Conservation (phyloP, 2,329 filamentous ascomycete genomes). For the Ophiocordyceps camponoti-floridani region DNA sequence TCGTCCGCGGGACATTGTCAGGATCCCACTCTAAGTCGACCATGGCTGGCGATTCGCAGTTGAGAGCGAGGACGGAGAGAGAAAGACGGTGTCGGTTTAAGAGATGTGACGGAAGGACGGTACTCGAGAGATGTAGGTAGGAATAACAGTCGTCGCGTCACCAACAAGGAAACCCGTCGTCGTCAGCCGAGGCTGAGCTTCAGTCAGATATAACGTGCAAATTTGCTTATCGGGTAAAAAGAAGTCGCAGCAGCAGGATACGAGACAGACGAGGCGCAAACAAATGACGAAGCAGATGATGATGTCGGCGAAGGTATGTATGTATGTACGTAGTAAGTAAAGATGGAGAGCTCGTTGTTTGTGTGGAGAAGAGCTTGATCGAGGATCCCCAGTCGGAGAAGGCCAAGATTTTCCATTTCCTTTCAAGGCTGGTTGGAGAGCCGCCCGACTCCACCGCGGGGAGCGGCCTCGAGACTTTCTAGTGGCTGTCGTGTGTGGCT, state of each 20-base stretch:
- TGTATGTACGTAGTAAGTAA: background rate
- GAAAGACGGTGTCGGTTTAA: background rate
- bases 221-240: no score
- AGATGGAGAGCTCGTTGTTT: background rate
- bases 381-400: background rate
- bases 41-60: conserved; percentile 12
- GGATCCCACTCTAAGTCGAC: conserved; percentile 33
- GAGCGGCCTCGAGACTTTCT: background rate
- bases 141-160: background rate
- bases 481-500: background rate
- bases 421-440: background rate
- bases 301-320: background rate
- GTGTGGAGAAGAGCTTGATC: background rate
- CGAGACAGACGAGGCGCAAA: background rate
- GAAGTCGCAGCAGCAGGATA: background rate
- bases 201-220: no score
- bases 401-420: background rate
- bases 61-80: background rate
- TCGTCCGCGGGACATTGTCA: conserved; percentile 34
- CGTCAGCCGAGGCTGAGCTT: no score
- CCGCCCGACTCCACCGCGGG: background rate
- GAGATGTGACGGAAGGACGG: no score
- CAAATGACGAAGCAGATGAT: background rate
- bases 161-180: background rate
- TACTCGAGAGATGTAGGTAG: background rate